Base-by-base conservation (phyloP, 768 basidiomycete genomes). In the Rhodosporidiobolus odoratus region DNA sequence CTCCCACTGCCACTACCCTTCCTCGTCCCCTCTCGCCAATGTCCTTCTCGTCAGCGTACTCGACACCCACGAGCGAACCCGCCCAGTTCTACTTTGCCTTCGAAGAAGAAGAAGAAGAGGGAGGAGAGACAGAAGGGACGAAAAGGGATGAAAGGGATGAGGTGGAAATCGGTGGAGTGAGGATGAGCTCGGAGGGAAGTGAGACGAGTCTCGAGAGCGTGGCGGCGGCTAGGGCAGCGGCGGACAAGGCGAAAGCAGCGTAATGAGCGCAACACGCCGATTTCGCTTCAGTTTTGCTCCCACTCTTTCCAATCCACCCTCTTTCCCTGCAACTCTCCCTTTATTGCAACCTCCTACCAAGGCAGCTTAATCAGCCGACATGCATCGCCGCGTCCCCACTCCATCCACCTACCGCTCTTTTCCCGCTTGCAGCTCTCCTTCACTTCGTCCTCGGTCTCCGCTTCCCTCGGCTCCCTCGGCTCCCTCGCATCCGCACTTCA, bases 151-250 rank as follows among this genome's bases (percentile, higher is more conserved):
- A 17, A 13, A 34, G 30, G 25, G 53, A 34, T 17, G 16, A 35
- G 25, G 53, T 12, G 53, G 30, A 32, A 23, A 32, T 13, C 15
- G 48, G 53, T 21, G 53, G 56, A 19, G 56, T 27, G 38, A n/a
- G 57, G 57, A 58, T 58, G 57, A 40, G 38, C 38, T n/a, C 25
- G 25, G 57, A 41, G 38, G 38, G 57, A n/a, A 58, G 57, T 40
- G 38, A 40, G 57, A 58, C 57, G 57, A 58, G 57, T 21, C 41
- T 58, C 37, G 57, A 58, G 57, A 58, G 57, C n/a, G 25, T 40
- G 38, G 57, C 57, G 52, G 52, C 52, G 52, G 27, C 21, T n/a
- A 53, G 30, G 27, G 52, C 9, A 37, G 35, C 12, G 10, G 21
- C 12, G 52, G 52, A n/a, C 21, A n/a, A 15, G 48, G 16, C 10